Conservation (phyloP, 2,329 filamentous ascomycete species). For the Cadophora sp. region DNA sequence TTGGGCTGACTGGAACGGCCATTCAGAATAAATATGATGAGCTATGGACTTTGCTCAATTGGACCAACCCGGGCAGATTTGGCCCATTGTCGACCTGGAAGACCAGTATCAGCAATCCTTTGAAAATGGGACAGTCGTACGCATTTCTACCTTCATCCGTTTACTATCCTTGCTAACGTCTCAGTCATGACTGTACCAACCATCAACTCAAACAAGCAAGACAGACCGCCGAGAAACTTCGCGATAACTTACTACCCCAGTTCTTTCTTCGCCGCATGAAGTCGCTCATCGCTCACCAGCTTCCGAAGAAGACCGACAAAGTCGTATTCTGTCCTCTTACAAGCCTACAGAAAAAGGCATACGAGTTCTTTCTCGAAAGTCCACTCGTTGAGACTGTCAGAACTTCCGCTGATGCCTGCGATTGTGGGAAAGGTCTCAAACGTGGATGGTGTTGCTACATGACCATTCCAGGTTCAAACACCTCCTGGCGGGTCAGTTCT, state of each 20-base stretch:
- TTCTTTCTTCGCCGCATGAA: conserved; percentile 96
- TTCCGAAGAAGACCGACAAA: conserved; percentile 92
- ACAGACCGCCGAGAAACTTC: conserved; percentile 82
- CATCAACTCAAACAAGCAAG: conserved; percentile 82
- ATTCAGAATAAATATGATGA: conserved; percentile 99
- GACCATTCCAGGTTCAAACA: conserved; percentile 53
- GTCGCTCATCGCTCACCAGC: conserved; percentile 85
- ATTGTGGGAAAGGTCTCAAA: conserved; percentile 72
- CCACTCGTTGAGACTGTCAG: conserved; percentile 74
- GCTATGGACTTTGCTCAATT: conserved; percentile 94
- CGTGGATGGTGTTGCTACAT: conserved; percentile 83
- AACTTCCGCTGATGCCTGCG: conserved; percentile 69
- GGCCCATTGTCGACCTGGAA: conserved; percentile 79
- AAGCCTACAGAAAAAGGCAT: conserved; percentile 79
- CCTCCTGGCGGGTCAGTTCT: conserved; percentile 56
- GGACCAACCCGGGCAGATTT: conserved; percentile 85
- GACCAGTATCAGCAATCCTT: conserved; percentile 75
- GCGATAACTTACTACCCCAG: conserved; percentile 83
- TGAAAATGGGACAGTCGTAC: conserved; percentile 82
- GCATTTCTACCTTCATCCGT: conserved; percentile 5
- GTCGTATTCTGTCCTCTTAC: conserved; percentile 96
- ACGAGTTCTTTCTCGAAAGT: conserved; percentile 80
- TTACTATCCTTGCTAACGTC: conserved; percentile 13
- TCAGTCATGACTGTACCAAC: conserved; percentile 79
- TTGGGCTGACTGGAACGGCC: conserved; percentile 92